Evolutionary conservation across 257 asterid species (phyloP).

Genomic region (Coffea eugenioides): DNA sequence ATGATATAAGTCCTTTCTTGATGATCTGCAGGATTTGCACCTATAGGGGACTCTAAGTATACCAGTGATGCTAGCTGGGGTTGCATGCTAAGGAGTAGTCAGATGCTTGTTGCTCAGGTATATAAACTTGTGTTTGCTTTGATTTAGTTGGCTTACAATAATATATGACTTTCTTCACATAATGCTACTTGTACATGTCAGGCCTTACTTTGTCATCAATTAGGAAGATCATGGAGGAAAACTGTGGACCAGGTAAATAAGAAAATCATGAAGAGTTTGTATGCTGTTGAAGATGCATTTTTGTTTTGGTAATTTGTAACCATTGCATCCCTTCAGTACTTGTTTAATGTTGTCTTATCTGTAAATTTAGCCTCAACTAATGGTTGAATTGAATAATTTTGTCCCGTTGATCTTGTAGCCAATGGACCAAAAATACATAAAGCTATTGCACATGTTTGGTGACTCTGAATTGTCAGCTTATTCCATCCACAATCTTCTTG

Average conservation of each 20-base stretch:
- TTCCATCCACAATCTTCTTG: constrained; percentile 94
- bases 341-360: neutral
- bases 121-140: constrained; percentile 19
- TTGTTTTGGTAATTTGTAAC: neutral
- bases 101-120: constrained; percentile 99
- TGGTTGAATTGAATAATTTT: neutral
- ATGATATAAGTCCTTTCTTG: constrained; percentile 6
- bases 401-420: constrained; percentile 48
- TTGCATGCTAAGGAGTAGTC: constrained; percentile 99
- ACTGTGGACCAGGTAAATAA: constrained; percentile 57
- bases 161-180: neutral
- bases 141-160: neutral
- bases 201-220: constrained; percentile 77
- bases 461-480: constrained; percentile 78
- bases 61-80: constrained; percentile 93
- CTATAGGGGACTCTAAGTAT: constrained; percentile 78
- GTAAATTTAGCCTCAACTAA: neutral
- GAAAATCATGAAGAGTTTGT: neutral
- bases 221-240: constrained; percentile 97
- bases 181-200: constrained; percentile 22
- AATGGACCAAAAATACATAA: constrained; percentile 56
- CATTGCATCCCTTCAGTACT: neutral
- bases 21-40: constrained; percentile 57
- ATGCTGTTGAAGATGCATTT: neutral
- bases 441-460: constrained; percentile 79